Percentiles rank a stretch among this genome's conserved stretches.
Evolutionary conservation across 1,284 basidiomycete species (phyloP).

Genomic region (Austroboletus novae-zelandiae): DNA sequence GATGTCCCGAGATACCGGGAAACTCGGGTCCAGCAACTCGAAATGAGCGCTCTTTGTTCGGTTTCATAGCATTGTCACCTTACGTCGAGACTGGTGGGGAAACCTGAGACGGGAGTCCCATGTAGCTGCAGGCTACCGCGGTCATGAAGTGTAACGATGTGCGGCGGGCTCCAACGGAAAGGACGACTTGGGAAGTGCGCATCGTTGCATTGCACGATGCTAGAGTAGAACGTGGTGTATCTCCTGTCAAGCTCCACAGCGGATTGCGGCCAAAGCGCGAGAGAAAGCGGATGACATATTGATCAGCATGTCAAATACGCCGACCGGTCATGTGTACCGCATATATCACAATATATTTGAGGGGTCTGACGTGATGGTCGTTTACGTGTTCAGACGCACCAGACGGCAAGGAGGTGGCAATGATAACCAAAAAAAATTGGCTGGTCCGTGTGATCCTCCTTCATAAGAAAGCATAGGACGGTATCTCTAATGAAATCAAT

Average conservation of each 20-base stretch:
- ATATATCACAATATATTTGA: slow-evolving; percentile 3
- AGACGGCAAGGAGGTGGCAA: background rate
- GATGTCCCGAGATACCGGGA: background rate
- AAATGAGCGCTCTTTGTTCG: background rate
- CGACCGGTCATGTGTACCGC: background rate
- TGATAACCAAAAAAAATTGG: slow-evolving; percentile 6
- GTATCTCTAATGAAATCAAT: slow-evolving; percentile 1
- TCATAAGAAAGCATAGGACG: background rate
- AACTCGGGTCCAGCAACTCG: background rate
- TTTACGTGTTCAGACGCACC: slow-evolving; percentile 22
- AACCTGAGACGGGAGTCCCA: background rate
- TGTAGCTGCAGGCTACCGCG: background rate
- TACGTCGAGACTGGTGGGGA: background rate
- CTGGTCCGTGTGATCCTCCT: slow-evolving; percentile 1
- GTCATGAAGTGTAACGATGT: slow-evolving; percentile 14
- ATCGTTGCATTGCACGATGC: slow-evolving; percentile 5
- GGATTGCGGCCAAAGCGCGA: slow-evolving; percentile 3
- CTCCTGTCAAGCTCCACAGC: background rate
- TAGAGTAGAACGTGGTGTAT: background rate
- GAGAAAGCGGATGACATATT: background rate
- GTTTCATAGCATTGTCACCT: background rate
- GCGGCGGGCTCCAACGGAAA: background rate
- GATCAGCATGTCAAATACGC: slow-evolving; percentile 1
- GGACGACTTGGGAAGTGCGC: background rate
- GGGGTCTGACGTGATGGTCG: background rate